These are phyloP conservation scores for Neospermospora avenae DNA, from an alignment of 2,329 filamentous ascomycete genomes.

Conservation along the genomic window DNA sequence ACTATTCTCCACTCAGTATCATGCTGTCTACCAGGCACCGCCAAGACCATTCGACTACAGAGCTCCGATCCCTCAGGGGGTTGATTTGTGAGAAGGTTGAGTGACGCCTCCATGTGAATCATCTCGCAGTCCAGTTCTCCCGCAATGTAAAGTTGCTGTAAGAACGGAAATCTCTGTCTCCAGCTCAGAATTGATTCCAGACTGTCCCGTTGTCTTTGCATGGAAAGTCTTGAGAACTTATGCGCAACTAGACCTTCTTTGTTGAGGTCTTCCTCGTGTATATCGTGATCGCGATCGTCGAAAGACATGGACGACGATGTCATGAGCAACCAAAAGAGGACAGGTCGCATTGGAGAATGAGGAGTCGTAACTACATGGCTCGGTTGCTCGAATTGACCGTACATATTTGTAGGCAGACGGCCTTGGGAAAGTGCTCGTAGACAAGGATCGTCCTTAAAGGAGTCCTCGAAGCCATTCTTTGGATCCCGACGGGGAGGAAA, in stretches of 20 bases:
- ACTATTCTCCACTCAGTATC: constrained; percentile 59
- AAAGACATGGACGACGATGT: constrained; percentile 20
- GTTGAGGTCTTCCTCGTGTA: constrained; percentile 25
- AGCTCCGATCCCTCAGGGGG: constrained; percentile 60
- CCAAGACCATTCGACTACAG: constrained; percentile 56
- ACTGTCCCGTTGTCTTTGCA: constrained; percentile 29
- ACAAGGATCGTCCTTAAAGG: constrained; percentile 64
- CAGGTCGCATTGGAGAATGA: constrained; percentile 24
- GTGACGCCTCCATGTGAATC: constrained; percentile 59
- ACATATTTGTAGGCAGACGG: constrained; percentile 25
- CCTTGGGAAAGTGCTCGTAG: constrained; percentile 55
- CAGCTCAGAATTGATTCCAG: constrained; percentile 54
- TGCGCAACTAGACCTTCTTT: constrained; percentile 24
- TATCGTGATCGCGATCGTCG: constrained; percentile 19
- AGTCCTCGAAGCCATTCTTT: constrained; percentile 53
- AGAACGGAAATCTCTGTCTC: constrained; percentile 55
- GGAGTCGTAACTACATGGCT: constrained; percentile 13
- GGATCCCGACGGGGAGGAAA: constrained; percentile 51
- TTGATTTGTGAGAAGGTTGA: constrained; percentile 54
- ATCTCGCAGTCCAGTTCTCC: constrained; percentile 54
- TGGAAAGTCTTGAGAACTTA: constrained; percentile 26
- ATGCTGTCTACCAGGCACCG: constrained; percentile 50
- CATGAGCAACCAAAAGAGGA: constrained; percentile 31
- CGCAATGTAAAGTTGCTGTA: constrained; percentile 50
- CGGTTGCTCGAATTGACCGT: constrained; percentile 22